Evolutionary conservation across 2,329 filamentous ascomycete genomes (phyloP), one percentile per base, ranked within the genome.

Genomic region (Colletotrichum higginsianum): DNA sequence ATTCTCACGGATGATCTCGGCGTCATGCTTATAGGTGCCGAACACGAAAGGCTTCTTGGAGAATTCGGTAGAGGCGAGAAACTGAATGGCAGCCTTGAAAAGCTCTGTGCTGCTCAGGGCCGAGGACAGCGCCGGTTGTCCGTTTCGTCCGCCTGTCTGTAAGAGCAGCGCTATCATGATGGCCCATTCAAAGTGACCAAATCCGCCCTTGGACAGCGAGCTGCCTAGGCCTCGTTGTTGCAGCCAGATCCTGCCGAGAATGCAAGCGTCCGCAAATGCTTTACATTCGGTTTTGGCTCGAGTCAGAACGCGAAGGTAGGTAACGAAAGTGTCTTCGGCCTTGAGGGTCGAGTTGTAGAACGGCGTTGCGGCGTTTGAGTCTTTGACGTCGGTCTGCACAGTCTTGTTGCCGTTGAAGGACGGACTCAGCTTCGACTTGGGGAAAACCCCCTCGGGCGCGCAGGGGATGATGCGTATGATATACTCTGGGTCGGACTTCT

Each of bases 1-100:
- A 26, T 66, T 80, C 80, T 86, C 83, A 73, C 82, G 81, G 72
- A 83, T 78, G 35, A 77, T 75, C 70, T 84, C 86, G 76, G 78
- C 81, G 76, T 78, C 84, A 35, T 70, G 81, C 77, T 75, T 86
- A 75, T 69, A 90, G 77, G 73, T 86, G 73, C 78, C 83, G 66
- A 91, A 84, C 1, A 87, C 75, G 44, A 92, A 87, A 0, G 93
- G 90, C 75, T 89, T 93, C 76, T 89, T 92, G 67, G 84, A 85
- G 66, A 98, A 84, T 77, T 98, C 92, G 47, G 89, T 92, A 1
- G 89, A 88, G 1, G 93, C 91, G 21, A 99, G 84, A 75, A 96
- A 96, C 79, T 98, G 96, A n/a, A 99, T 84, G 1, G 92, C 91
- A 3, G 94, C 95, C 82, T 98, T 98, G 87, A 99, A 98, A 55